These are phyloP conservation scores for Dispira simplex DNA, from an alignment of 192 early-diverging fungal genomes.

Conservation along the genomic window DNA sequence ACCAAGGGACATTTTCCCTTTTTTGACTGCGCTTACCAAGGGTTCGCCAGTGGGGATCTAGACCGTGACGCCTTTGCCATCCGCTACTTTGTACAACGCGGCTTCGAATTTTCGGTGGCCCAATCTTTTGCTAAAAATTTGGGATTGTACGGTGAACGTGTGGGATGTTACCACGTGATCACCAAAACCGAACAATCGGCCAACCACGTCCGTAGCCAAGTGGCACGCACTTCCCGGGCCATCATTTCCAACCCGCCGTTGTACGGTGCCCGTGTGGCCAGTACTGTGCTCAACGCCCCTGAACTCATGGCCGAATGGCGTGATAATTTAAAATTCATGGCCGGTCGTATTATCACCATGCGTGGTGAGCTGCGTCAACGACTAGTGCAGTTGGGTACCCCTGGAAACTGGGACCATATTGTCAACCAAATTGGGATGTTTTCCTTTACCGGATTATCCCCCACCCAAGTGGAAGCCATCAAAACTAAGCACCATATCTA, in stretches of 20 bases:
- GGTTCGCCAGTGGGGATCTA: slow-evolving; percentile 87
- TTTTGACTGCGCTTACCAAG: slow-evolving; percentile 99
- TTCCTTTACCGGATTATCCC: slow-evolving; percentile 77
- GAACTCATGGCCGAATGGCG: slow-evolving; percentile 76
- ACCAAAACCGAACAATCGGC: slow-evolving; percentile 31
- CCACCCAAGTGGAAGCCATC: slow-evolving; percentile 59
- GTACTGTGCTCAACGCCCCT: slow-evolving; percentile 64
- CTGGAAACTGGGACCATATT: slow-evolving; percentile 94
- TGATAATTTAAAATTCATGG: slow-evolving; percentile 62
- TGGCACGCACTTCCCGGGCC: slow-evolving; percentile 68
- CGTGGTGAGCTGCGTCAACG: slow-evolving; percentile 45
- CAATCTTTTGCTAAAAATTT: slow-evolving; percentile 99
- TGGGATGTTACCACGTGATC: slow-evolving; percentile 74
- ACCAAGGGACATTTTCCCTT: slow-evolving; percentile 76
- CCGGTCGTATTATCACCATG: slow-evolving; percentile 82
- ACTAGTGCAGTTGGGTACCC: slow-evolving; percentile 60
- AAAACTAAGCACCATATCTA: slow-evolving; percentile 83
- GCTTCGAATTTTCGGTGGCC: slow-evolving; percentile 79
- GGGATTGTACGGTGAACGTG: slow-evolving; percentile 89
- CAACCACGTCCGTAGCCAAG: slow-evolving; percentile 55
- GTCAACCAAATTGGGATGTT: slow-evolving; percentile 98
- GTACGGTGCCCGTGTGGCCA: slow-evolving; percentile 80
- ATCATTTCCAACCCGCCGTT: slow-evolving; percentile 83
- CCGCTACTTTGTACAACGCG: slow-evolving; percentile 80
- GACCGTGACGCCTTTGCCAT: slow-evolving; percentile 86